Evolutionary conservation across 768 basidiomycete species (phyloP).

Genomic region (Kwoniella dendrophila): DNA sequence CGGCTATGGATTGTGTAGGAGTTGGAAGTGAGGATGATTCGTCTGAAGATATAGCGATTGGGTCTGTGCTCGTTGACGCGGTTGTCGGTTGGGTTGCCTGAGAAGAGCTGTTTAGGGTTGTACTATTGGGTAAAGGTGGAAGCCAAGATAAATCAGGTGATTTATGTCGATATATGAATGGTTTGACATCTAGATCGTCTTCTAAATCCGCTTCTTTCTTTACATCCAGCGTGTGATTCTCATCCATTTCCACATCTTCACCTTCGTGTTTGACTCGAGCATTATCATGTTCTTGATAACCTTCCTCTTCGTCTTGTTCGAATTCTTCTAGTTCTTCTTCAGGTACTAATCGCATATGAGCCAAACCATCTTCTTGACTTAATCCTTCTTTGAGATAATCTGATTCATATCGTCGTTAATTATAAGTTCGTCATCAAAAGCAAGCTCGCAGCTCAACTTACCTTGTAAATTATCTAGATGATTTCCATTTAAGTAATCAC

Average conservation of each 20-base stretch:
- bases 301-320: slow-evolving; percentile 1
- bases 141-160: slow-evolving; percentile 36
- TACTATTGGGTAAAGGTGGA: slow-evolving; percentile 33
- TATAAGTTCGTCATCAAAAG: neutral
- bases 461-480: slow-evolving; percentile 29
- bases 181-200: neutral
- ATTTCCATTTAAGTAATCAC: slow-evolving; percentile 18
- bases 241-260: neutral
- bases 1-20: slow-evolving; percentile 23
- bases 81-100: neutral
- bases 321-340: slow-evolving; percentile 13
- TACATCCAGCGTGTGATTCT: neutral
- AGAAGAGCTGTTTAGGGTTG: neutral
- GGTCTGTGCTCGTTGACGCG: no score
- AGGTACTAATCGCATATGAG: slow-evolving; percentile 27
- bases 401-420: slow-evolving; percentile 7
- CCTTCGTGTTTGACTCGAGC: slow-evolving; percentile 16
- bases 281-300: slow-evolving; percentile 8
- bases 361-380: slow-evolving; percentile 23
- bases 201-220: slow-evolving; percentile 7
- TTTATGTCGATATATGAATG: slow-evolving; percentile 6
- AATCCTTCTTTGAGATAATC: slow-evolving; percentile 34
- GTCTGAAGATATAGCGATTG: neutral
- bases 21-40: neutral
- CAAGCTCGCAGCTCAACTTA: slow-evolving; percentile 1